These are phyloP conservation scores for Pseudogymnoascus sp. DNA, from an alignment of 2,329 filamentous ascomycete species.

Conservation along the genomic window DNA sequence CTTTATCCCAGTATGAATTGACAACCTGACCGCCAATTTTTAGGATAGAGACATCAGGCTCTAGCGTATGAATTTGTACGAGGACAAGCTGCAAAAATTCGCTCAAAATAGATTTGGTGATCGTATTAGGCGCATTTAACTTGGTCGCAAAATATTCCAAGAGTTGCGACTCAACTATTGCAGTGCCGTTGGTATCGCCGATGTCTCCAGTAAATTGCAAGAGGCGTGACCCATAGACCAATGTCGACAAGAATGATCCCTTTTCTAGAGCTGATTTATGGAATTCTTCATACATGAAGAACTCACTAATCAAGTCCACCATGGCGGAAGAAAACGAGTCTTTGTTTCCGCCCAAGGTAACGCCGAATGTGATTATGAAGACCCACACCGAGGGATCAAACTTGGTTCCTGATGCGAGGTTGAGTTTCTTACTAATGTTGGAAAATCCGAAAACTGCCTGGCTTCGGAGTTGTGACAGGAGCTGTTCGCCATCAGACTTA, in stretches of 20 bases:
- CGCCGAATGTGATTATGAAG: constrained; percentile 40
- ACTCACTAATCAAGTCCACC: constrained; percentile 36
- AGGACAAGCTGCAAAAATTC: constrained; percentile 18
- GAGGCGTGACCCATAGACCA: neutral
- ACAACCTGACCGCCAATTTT: neutral
- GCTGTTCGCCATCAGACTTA: constrained; percentile 31
- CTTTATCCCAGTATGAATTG: constrained; percentile 26
- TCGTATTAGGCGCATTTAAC: constrained; percentile 27
- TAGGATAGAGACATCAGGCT: neutral
- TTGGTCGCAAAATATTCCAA: constrained; percentile 30
- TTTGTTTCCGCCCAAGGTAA: constrained; percentile 32
- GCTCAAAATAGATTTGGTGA: constrained; percentile 24
- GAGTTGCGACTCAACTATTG: constrained; percentile 27
- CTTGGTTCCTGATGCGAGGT: constrained; percentile 23
- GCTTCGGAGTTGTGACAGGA: constrained; percentile 41
- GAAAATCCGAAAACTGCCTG: constrained; percentile 42
- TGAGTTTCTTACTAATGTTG: constrained; percentile 20
- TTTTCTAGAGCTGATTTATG: neutral
- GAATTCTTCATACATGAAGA: constrained; percentile 8
- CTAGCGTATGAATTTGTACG: constrained; percentile 2
- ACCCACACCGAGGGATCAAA: constrained; percentile 34
- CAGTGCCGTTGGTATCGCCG: constrained; percentile 16
- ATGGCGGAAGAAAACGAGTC: constrained; percentile 35
- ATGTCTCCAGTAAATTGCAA: neutral
- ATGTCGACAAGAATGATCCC: neutral